Evolutionary conservation across 257 asterid species (phyloP), one percentile per base, ranked within the genome.

Genomic region (Nicotiana tomentosiformis): DNA sequence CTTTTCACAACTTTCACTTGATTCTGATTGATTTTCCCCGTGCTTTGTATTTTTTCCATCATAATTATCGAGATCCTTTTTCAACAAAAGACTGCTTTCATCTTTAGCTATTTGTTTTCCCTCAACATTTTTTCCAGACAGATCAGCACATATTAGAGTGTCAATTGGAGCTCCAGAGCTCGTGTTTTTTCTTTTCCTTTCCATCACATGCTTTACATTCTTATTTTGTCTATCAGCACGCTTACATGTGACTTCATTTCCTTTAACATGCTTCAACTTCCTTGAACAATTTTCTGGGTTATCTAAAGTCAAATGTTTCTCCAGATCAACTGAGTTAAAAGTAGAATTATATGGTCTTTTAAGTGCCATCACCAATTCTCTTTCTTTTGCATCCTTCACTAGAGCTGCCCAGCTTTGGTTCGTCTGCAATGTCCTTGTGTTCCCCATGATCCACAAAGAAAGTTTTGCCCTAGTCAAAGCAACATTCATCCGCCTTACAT

Each of bases 401-500:
- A 96, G 97, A 88, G 98, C 94, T 77, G 88, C 94, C 99, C 99
- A 94, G 88, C 87, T 92, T 85, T 80, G 91, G 87, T 94, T 92
- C 12, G 91, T 85, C 88, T 77, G 88, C 80, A 96, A 87, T 78
- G 99, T 94, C 87, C 91, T 92, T 82, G 93, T 90, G 82, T 94
- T 90, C 55, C 99, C 98, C 83, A 94, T 90, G 81, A 96, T 91
- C 99, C 99, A 96, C 66, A 96, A 85, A 68, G 99, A 94, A 30
- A 91, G 78, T 66, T 86, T 94, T 68, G 99, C 98, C 93, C 99
- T 91, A 32, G 99, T 96, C 90, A 96, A 86, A 89, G 99, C 97
- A 87, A 96, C 99, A 80, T 96, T 96, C 99, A 96, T 96, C 88
- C 99, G 96, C 86, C 99, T 91, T 55, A 93, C 98, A 87, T 96